Base-by-base conservation (phyloP, 164 flowering plant genomes). In the Umbellularia californica region DNA sequence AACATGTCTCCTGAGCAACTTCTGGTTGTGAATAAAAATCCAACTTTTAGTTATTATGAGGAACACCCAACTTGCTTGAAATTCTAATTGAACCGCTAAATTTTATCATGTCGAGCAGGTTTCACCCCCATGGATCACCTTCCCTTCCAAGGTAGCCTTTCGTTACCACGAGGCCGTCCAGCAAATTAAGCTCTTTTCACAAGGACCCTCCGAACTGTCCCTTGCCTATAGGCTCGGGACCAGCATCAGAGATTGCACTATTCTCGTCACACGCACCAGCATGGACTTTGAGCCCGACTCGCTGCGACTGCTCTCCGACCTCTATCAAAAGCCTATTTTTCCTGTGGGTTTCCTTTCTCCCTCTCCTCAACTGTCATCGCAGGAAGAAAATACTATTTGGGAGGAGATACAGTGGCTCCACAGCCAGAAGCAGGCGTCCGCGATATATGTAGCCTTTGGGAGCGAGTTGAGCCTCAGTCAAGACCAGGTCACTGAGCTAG, bases 381-480 rank as follows among this genome's bases (percentile, higher is more conserved):
- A 41, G 0, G 73, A 20, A 13, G 28, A 50, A 25, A 47, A 60
- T 17, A 9, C 4, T 1, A 17, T n/a, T 50, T 41, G 27, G 30
- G 62, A 5, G 51, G 68, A 5, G 15, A 4, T 5, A 22, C 14
- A 51, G 25, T 88, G 92, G 92, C 81, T 88, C 2, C 84, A 87
- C 22, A 3, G 69, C 27, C 79, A 85, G 47, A 60, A 67, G 19
- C 75, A 72, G 0, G 77, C 75, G 12, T 77, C 81, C 0, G 78
- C 76, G 1, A 30, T 82, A 10, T 83, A 74, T 72, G 85, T 83
- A 3, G 84, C 82, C 13, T 83, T 85, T 72, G 88, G 88, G 30
- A 82, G 80, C 52, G 88, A 82, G 65, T 74, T 33, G 17, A 83
- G 75, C n/a, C 60, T 82, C 33, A 70, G 71, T 20, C 55, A 28